Evolutionary conservation across 192 early-diverging fungal species (phyloP).

Genomic region (Bifiguratus adelaidae): DNA sequence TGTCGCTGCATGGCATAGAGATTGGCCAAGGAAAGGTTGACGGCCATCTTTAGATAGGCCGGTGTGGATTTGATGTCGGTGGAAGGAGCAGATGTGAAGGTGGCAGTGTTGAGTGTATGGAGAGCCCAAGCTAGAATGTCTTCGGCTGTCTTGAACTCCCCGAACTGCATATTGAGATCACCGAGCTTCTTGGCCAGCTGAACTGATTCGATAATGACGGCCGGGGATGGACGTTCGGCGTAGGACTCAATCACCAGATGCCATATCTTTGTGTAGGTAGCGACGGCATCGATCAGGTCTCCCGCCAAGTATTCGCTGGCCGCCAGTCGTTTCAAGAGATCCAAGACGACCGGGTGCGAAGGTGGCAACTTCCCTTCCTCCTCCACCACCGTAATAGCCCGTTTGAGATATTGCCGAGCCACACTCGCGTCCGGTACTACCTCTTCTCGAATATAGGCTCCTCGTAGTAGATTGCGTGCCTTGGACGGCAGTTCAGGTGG

Average conservation of each 20-base stretch:
- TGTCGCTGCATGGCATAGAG: conserved; percentile 36
- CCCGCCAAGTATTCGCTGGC: conserved; percentile 13
- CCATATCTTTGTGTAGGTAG: conserved; percentile 29
- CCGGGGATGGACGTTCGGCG: conserved; percentile 14
- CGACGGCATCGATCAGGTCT: conserved; percentile 19
- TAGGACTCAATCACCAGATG: conserved; percentile 5
- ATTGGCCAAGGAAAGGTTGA: conserved; percentile 22
- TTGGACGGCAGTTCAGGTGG: conserved; percentile 20
- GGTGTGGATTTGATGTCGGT: too few relatives aligned
- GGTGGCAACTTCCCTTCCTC: conserved; percentile 11
- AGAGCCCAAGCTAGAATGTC: conserved; percentile 36
- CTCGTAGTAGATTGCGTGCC: conserved; percentile 31
- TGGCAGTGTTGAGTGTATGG: conserved; percentile 9
- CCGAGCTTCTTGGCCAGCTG: conserved; percentile 17
- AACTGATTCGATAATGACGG: conserved; percentile 16
- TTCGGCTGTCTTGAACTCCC: conserved; percentile 23
- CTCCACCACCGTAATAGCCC: conserved; percentile 15
- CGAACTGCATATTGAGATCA: conserved; percentile 19
- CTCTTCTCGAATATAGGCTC: conserved; percentile 45
- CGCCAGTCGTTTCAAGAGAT: conserved; percentile 11
- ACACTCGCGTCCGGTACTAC: conserved; percentile 23
- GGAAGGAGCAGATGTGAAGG: not conserved
- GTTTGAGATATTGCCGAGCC: conserved; percentile 27
- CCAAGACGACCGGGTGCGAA: conserved; percentile 5
- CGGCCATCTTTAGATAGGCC: not conserved